phyloP scores from a whole-genome alignment of 169 alveolate genomes.

The Plasmodium coatneyi region DNA sequence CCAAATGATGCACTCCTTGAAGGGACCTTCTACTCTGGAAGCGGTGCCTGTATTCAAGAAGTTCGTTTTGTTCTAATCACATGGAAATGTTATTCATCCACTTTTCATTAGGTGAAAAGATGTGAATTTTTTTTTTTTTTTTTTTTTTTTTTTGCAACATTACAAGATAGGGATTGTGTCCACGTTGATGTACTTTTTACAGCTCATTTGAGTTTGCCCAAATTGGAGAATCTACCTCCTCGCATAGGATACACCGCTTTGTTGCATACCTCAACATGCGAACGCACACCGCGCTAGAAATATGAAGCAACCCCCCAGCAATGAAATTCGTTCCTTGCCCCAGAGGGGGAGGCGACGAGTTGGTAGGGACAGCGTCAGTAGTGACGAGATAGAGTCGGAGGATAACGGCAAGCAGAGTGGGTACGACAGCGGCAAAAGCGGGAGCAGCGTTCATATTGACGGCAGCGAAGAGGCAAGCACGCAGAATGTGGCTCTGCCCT shows the following conservation, averaged over 20 bases:
- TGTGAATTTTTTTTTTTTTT: not conserved
- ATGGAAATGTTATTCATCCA: not conserved
- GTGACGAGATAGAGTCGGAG: slow-evolving; percentile 10
- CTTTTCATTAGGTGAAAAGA: not conserved
- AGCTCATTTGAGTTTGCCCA: not conserved
- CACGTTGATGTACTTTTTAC: not conserved
- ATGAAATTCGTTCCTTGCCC: slow-evolving; percentile 53
- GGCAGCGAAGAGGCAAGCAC: not conserved
- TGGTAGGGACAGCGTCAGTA: not conserved
- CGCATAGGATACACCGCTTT: not conserved
- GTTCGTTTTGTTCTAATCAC: not conserved
- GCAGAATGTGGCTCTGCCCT: not conserved
- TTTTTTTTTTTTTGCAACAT: not conserved
- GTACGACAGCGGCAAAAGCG: not conserved
- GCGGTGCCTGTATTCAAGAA: not conserved
- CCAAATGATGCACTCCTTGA: not conserved
- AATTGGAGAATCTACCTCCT: not conserved
- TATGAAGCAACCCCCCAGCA: slow-evolving; percentile 9
- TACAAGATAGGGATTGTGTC: not conserved
- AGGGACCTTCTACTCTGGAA: not conserved
- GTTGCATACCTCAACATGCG: not conserved
- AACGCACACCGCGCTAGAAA: not conserved
- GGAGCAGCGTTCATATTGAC: not conserved
- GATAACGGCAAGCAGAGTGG: not conserved
- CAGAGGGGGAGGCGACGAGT: slow-evolving; percentile 54